Base-by-base conservation (phyloP, 2,329 filamentous ascomycete genomes). In the Chaetomiaceae sp. region DNA sequence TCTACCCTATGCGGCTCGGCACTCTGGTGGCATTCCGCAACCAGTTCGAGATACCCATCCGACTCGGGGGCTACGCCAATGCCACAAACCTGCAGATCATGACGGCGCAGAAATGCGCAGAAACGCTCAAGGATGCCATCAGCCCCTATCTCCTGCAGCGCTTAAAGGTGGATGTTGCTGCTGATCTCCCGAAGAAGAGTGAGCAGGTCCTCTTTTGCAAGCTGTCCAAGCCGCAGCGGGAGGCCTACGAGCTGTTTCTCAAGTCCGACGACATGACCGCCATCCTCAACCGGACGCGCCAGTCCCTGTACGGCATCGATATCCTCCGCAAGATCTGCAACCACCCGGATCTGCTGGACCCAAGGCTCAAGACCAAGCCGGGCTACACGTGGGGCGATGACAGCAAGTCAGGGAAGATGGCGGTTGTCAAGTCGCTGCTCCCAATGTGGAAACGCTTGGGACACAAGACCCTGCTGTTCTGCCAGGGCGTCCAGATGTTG, bases 171-270 rank as follows among this genome's bases (percentile, higher is more conserved):
- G 94, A 99, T 68, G 94, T 99, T 14, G 92, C 94, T 4, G 83
- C 91, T 7, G 92, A 97, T 68, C 75, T 99, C 12, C 94, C 94
- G 0, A 89, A 95, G 69, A 99, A 99, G 77, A 95, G 85, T 47
- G 94, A 99, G 67, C 89, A 95, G 62, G 94, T 99, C 0, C 76
- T 99, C 3, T 97, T 99, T 69, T 97, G 94, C 73, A 95, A 95
- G 67, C 75, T 99, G 57, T 95, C 91, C 0, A 80, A 80, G 49
- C 73, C 85, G 14, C 94, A 99, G 67, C 81, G 88, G 46, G 79
- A 86, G 29, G 85, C 86, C 0, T 99, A 99, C 61, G 82, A 91
- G 66, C 75, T 79, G 5, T 97, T 96, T 62, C 75, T 97, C 2
- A 77, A 77, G 17, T 96, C 91, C 0, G 83, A 88, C 37, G 91